Evolutionary conservation across 2,329 filamentous ascomycete genomes (phyloP).

Genomic region (Dryadomyces sulphureus): DNA sequence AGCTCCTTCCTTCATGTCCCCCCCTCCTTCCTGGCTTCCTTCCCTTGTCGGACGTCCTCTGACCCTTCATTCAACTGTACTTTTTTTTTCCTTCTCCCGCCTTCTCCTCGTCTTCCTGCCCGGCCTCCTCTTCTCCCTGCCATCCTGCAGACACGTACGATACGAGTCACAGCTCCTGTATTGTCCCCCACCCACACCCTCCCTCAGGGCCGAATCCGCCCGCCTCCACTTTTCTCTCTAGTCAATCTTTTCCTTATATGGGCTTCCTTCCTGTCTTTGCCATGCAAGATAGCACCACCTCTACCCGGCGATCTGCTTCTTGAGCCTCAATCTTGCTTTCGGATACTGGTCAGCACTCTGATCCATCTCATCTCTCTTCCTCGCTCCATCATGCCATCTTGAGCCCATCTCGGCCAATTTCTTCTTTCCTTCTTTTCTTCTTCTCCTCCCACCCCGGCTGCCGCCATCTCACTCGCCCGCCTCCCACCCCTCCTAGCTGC

Average conservation of each 20-base stretch:
- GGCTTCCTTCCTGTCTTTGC: not conserved
- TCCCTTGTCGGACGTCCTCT: not conserved
- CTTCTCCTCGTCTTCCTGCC: not conserved
- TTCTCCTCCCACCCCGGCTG: not conserved
- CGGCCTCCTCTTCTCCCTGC: not conserved
- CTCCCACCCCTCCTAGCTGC: not conserved
- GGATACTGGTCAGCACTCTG: not conserved
- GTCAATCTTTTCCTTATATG: not conserved
- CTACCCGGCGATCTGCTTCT: not conserved
- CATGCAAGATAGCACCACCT: not conserved
- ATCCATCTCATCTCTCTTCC: not conserved
- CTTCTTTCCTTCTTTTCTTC: not conserved
- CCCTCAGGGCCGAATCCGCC: not conserved
- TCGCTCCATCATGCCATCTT: not conserved
- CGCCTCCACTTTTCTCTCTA: not conserved
- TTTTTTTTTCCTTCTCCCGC: not conserved
- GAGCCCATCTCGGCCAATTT: not conserved
- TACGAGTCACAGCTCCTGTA: not conserved
- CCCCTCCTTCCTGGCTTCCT: not conserved
- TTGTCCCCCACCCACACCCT: not conserved
- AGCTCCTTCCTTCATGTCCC: too few species aligned
- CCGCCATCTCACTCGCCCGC: not conserved
- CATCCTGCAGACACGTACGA: not conserved
- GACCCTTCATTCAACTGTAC: not conserved
- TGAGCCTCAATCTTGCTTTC: not conserved